phyloP scores from a whole-genome alignment of 495 filamentous ascomycete species.

The Trypethelium eluteriae region DNA sequence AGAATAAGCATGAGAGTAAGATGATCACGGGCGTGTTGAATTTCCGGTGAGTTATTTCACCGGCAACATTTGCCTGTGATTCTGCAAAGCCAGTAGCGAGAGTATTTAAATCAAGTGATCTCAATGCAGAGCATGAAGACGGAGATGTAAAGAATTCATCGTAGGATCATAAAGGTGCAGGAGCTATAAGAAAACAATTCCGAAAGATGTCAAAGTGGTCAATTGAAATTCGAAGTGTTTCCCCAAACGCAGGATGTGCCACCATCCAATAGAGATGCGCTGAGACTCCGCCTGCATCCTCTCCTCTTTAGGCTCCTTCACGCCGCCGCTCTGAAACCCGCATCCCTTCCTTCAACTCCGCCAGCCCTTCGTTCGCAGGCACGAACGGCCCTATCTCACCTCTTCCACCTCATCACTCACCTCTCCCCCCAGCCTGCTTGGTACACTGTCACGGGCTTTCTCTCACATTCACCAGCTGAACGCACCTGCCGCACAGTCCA shows the following conservation, averaged over 20 bases:
- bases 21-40: neutral
- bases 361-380: constrained; percentile 8
- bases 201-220: too few relatives aligned
- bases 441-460: neutral
- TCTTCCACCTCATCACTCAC: neutral
- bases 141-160: too few relatives aligned
- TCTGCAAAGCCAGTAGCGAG: too few relatives aligned
- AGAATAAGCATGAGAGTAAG: constrained; percentile 11
- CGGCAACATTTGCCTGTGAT: too few relatives aligned
- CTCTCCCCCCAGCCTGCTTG: neutral
- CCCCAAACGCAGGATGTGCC: neutral
- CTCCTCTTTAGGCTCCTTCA: neutral
- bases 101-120: too few relatives aligned
- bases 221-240: neutral
- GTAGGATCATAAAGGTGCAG: too few relatives aligned
- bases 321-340: neutral
- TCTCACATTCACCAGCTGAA: neutral
- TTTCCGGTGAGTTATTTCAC: too few relatives aligned
- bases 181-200: too few relatives aligned
- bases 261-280: neutral
- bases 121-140: too few relatives aligned
- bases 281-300: neutral
- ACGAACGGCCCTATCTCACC: neutral
- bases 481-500: constrained; percentile 3
- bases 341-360: neutral